Percentiles rank a stretch among this genome's conserved stretches.
phyloP scores from a whole-genome alignment of 345 rosid species.

The Lumnitzera littorea region DNA sequence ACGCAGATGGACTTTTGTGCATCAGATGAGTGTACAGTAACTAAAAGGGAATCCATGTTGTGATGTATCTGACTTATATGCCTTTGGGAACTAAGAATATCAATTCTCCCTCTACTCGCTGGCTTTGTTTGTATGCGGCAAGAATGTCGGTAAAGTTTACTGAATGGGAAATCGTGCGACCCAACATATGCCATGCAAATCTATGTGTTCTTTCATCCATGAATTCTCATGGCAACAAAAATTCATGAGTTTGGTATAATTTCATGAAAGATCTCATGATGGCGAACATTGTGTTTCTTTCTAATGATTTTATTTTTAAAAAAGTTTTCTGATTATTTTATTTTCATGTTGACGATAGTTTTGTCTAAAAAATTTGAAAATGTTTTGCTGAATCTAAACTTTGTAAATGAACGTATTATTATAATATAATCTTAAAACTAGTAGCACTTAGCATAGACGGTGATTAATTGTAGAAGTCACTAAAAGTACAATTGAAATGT shows the following conservation, averaged over 20 bases:
- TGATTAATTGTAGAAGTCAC: no score
- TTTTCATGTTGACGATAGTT: no score
- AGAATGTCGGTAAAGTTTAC: constrained; percentile 54
- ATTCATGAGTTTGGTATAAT: no score
- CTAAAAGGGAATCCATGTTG: constrained; percentile 68
- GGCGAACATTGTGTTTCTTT: neutral
- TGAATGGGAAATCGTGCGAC: constrained; percentile 43
- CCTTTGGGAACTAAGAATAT: constrained; percentile 12
- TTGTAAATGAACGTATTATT: no score
- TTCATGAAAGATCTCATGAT: neutral
- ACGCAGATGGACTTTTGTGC: constrained; percentile 33
- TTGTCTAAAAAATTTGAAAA: no score
- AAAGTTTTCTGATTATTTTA: no score
- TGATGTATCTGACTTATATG: constrained; percentile 48
- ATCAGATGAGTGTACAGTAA: constrained; percentile 18
- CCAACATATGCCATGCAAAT: constrained; percentile 4
- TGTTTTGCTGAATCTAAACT: no score
- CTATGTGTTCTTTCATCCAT: constrained; percentile 3
- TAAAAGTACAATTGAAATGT: no score
- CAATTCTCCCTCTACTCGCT: neutral
- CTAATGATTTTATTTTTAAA: no score
- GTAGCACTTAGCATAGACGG: no score
- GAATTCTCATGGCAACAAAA: constrained; percentile 2
- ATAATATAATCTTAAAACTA: no score
- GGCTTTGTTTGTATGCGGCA: constrained; percentile 19